phyloP scores from a whole-genome alignment of 2,329 filamentous ascomycete genomes.

The Tolypocladium guangdongense region DNA sequence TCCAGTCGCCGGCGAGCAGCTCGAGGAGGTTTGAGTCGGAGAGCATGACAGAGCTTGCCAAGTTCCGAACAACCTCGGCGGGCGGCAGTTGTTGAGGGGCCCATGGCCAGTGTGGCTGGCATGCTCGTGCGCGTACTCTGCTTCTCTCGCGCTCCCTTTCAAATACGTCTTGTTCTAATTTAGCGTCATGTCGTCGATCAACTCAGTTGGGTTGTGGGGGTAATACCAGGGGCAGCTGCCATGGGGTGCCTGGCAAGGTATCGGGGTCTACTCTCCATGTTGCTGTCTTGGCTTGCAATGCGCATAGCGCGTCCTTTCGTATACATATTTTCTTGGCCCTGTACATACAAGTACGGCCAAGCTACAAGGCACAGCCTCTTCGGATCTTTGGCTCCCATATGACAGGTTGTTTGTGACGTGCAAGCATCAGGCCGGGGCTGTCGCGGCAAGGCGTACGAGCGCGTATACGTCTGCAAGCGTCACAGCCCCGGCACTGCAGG shows the following conservation, averaged over 20 bases:
- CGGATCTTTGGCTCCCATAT: neutral
- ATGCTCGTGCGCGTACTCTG: neutral
- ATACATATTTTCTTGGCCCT: neutral
- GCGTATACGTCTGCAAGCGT: too few relatives aligned
- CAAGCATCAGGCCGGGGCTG: too few relatives aligned
- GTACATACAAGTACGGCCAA: neutral
- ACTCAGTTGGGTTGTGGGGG: neutral
- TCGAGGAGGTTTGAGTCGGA: slow-evolving; percentile 33
- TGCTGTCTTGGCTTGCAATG: neutral
- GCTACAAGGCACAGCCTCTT: neutral
- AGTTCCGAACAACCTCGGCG: slow-evolving; percentile 24
- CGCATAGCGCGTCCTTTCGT: neutral
- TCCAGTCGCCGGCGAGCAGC: slow-evolving; percentile 19
- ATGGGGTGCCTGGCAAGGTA: neutral
- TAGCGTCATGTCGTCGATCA: neutral
- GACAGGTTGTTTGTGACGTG: too few relatives aligned
- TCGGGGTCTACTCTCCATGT: neutral
- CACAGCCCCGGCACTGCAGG: too few relatives aligned
- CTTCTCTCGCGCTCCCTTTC: neutral
- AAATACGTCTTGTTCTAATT: neutral
- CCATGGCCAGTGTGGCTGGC: neutral
- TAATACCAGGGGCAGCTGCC: neutral
- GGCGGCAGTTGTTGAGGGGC: slow-evolving; percentile 9
- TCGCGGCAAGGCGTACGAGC: too few relatives aligned
- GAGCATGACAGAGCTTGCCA: slow-evolving; percentile 39